phyloP scores from a whole-genome alignment of 768 basidiomycete species.

The Fibroporia radiculosa region DNA sequence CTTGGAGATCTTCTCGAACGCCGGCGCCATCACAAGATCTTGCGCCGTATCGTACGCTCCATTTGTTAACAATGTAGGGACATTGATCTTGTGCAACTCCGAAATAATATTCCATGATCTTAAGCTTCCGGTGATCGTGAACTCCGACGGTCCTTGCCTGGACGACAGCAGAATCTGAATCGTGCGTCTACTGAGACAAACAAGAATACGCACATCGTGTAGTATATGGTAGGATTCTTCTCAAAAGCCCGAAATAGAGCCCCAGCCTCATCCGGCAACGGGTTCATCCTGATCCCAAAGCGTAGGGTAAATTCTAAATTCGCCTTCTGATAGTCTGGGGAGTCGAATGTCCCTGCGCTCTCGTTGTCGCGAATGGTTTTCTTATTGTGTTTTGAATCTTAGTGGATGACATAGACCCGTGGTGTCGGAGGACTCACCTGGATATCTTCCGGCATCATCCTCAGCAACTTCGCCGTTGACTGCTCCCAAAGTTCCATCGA shows the following conservation, averaged over 20 bases:
- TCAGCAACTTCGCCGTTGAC: constrained; percentile 15
- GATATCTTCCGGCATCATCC: constrained; percentile 24
- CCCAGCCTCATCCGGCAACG: constrained; percentile 34
- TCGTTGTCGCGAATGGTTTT: constrained; percentile 37
- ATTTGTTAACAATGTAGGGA: constrained; percentile 28
- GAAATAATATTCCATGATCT: constrained; percentile 41
- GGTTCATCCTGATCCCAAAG: constrained; percentile 37
- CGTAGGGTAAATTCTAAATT: constrained; percentile 33
- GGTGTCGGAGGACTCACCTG: constrained; percentile 28
- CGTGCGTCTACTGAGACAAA: too few relatives aligned
- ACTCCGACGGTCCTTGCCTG: constrained; percentile 28
- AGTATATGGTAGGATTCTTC: constrained; percentile 40
- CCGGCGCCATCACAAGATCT: constrained; percentile 29
- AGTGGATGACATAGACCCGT: too few relatives aligned
- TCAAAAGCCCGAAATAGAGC: constrained; percentile 23
- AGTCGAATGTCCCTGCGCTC: constrained; percentile 32
- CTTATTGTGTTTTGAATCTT: too few relatives aligned
- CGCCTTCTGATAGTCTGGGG: constrained; percentile 38
- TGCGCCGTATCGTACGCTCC: constrained; percentile 35
- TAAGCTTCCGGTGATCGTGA: constrained; percentile 32
- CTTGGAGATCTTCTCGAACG: constrained; percentile 30
- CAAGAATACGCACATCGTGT: constrained; percentile 33
- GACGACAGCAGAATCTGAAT: not conserved
- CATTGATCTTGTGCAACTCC: constrained; percentile 33
- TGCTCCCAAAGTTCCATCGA: constrained; percentile 34